Evolutionary conservation across 2,329 filamentous ascomycete genomes (phyloP), one percentile per base, ranked within the genome.

Genomic region (Aspergillus caelatus): DNA sequence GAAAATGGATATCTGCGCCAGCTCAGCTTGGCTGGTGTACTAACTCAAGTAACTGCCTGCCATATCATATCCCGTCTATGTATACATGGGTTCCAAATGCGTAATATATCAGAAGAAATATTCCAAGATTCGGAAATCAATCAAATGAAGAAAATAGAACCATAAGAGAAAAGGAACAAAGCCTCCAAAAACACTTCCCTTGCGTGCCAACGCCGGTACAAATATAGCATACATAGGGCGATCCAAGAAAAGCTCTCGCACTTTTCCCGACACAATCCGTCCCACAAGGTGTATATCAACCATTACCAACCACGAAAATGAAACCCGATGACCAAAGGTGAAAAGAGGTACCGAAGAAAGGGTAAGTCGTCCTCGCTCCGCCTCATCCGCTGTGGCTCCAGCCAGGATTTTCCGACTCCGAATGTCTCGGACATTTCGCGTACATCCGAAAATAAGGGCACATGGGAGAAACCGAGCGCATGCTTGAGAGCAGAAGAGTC

Each of bases 201-300:
- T 52, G 57, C 45, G 45, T 59, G 45, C 45, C 57, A 59, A 59
- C 57, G 57, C 57, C 57, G 23, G 21, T 59, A 52, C 45, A 59
- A 55, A 59, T 52, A 59, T 59, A 59, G 57, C 57, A 59, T 50
- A 59, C 57, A 52, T 59, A 46, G 57, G 57, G 32, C 57, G 57
- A 59, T 50, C 45, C 57, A 59, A 59, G 57, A 59, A 59, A 52
- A 52, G 57, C 23, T 59, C 45, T 41, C 45, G 39, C 57, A 36
- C 43, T 26, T 54, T 34, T 54, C 52, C 52, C 52, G 30, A 54
- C 52, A 32, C 30, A 54, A 21, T 54, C 52, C 52, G 32, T 30
- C 52, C 52, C 52, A 34, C 52, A 36, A 54, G 32, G 9, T 54
- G 57, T 41, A 52, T 59, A 59, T 52, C 57, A 52, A 52, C 23